Conservation (phyloP, 2,329 filamentous ascomycete genomes). For the Meredithiella fracta region DNA sequence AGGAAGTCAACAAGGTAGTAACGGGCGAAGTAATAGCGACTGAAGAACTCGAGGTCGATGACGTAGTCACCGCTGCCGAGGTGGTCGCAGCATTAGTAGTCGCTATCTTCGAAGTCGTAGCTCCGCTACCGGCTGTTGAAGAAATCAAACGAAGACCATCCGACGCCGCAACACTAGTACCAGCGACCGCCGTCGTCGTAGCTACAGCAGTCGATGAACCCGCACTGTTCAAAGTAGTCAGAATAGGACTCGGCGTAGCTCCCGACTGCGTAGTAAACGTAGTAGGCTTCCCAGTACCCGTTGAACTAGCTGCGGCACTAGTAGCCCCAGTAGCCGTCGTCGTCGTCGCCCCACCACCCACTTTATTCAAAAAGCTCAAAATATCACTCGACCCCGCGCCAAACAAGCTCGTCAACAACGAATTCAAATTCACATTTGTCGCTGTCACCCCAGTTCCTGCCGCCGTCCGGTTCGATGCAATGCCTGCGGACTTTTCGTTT, state of each 20-base stretch:
- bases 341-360: neutral
- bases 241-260: constrained; percentile 10
- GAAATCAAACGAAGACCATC: too few species aligned
- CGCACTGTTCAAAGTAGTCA: constrained; percentile 3
- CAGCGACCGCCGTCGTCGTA: neutral
- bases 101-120: too few species aligned
- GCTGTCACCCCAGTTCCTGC: neutral
- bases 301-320: neutral
- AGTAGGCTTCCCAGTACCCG: constrained; percentile 1
- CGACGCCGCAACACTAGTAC: neutral
- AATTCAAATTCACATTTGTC: neutral
- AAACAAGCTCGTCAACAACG: neutral
- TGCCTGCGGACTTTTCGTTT: neutral
- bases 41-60: too few species aligned
- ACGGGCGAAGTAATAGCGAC: neutral
- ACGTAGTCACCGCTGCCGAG: too few species aligned
- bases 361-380: constrained; percentile 3
- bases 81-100: too few species aligned
- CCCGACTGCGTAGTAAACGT: neutral
- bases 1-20: neutral
- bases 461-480: neutral
- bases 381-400: neutral
- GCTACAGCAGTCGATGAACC: neutral
- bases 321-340: constrained; percentile 5
- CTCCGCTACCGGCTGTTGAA: too few species aligned